A percentile compares a stretch with the other conserved stretches of the same genome.
phyloP scores from a whole-genome alignment of 2,329 filamentous ascomycete species.

The Malbranchea zuffiana region DNA sequence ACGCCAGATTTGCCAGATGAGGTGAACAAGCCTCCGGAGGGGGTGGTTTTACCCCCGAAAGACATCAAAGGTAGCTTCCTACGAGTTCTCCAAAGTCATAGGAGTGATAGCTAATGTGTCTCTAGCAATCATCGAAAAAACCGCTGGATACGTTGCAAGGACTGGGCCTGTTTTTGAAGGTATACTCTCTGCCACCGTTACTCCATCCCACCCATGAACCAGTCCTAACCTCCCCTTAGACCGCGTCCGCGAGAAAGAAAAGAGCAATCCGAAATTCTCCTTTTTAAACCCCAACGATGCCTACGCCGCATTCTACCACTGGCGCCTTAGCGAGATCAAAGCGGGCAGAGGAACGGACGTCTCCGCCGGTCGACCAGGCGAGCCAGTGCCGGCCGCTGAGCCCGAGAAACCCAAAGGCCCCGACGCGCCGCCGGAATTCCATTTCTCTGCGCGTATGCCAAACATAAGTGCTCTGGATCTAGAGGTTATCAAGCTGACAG shows the following conservation, averaged over 20 bases:
- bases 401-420: slow-evolving; percentile 67
- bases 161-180: slow-evolving; percentile 58
- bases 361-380: slow-evolving; percentile 61
- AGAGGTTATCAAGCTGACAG: slow-evolving; percentile 61
- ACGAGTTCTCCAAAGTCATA: background rate
- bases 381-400: slow-evolving; percentile 43
- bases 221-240: slow-evolving; percentile 33
- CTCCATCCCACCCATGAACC: background rate
- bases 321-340: slow-evolving; percentile 77
- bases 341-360: slow-evolving; percentile 71
- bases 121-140: slow-evolving; percentile 72
- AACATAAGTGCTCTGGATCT: slow-evolving; percentile 93
- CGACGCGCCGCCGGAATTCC: slow-evolving; percentile 72
- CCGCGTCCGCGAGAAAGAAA: slow-evolving; percentile 74
- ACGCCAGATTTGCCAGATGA: slow-evolving; percentile 40
- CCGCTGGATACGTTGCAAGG: slow-evolving; percentile 76
- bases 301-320: slow-evolving; percentile 80
- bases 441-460: slow-evolving; percentile 93
- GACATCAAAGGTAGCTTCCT: slow-evolving; percentile 56
- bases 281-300: slow-evolving; percentile 72
- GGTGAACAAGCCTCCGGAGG: slow-evolving; percentile 65
- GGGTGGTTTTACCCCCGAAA: slow-evolving; percentile 73
- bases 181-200: slow-evolving; percentile 18
- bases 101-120: slow-evolving; percentile 18
- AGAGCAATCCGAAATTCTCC: slow-evolving; percentile 76